Conservation (phyloP, 2,329 filamentous ascomycete genomes). For the Trichoderma sp. region DNA sequence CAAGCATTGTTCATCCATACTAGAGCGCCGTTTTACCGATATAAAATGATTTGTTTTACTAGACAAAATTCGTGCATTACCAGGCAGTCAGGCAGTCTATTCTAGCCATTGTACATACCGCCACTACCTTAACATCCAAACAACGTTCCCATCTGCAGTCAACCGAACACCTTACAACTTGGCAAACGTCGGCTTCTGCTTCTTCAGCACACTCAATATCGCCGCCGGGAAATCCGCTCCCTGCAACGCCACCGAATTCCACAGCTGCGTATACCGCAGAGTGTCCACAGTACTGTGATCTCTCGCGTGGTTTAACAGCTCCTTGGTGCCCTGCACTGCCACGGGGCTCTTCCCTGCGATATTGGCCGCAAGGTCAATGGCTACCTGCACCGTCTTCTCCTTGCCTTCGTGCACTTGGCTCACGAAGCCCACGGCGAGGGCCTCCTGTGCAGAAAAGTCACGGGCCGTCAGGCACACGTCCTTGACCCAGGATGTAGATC, state of each 20-base stretch:
- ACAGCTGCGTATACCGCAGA: slow-evolving; percentile 79
- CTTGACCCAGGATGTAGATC: slow-evolving; percentile 74
- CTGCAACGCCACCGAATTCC: slow-evolving; percentile 85
- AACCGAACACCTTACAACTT: slow-evolving; percentile 62
- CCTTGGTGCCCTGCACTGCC: slow-evolving; percentile 84
- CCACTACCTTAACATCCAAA: not conserved
- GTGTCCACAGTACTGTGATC: slow-evolving; percentile 78
- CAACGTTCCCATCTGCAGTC: not conserved
- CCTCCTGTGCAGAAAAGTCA: slow-evolving; percentile 69
- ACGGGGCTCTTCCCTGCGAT: slow-evolving; percentile 84
- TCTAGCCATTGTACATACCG: not conserved
- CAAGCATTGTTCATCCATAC: no score
- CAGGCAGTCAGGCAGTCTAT: not conserved
- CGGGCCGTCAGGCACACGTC: slow-evolving; percentile 74
- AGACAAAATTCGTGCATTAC: not conserved
- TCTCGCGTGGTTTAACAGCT: slow-evolving; percentile 77
- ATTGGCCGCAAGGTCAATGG: slow-evolving; percentile 61
- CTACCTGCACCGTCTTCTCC: slow-evolving; percentile 61
- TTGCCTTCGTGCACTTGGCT: slow-evolving; percentile 66
- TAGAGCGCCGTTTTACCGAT: not conserved
- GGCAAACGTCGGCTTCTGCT: slow-evolving; percentile 77
- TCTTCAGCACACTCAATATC: slow-evolving; percentile 74
- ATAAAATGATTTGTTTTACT: not conserved
- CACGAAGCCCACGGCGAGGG: slow-evolving; percentile 69
- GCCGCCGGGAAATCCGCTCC: slow-evolving; percentile 74